Evolutionary conservation across 2,329 filamentous ascomycete genomes (phyloP), one percentile per base, ranked within the genome.

Genomic region (Cytospora mali): DNA sequence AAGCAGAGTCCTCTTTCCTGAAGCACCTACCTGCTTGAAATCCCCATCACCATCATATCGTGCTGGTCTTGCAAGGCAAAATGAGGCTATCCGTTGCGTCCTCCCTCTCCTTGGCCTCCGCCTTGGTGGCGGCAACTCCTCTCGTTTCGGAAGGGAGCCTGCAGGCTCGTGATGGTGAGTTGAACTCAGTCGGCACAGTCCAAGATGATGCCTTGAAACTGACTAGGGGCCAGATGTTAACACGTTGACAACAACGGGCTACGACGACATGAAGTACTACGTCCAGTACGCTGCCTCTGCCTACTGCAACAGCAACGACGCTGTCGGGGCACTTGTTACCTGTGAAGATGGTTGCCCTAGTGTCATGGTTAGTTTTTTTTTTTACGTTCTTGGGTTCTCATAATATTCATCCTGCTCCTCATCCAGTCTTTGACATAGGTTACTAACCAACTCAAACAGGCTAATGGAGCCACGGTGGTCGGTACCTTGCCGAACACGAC

Each of bases 251-350:
- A 39, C 66, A 3, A 63, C 69, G 11, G 70, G 80, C 33, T 69
- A 81, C 16, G 66, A 67, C 63, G 75, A 74, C 62, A 74, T 85
- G 65, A 69, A 76, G 56, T 80, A 81, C 69, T 86, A 78, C 67
- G 75, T 77, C 31, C 78, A 86, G 71, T 84, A 84, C 67, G 73
- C 83, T 4, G 78, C 75, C 2, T 80, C 83, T 4, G 75, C 79
- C 3, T 84, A 84, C 72, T 87, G 84, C 75, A 85, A 85, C 72
- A 76, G 71, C 57, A 70, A 78, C 3, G 73, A 69, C 13, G 46
- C 72, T 1, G 67, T 75, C 1, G 80, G 81, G 31, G 67, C 75
- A 10, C 52, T 66, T 18, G 68, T 86, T 23, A 71, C 70, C 42
- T 87, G 84, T 71, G 54, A 69, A n/a, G 70, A 72, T 11, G 66